phyloP scores from a whole-genome alignment of 2,329 filamentous ascomycete species.

The Cryphonectria nitschkei region DNA sequence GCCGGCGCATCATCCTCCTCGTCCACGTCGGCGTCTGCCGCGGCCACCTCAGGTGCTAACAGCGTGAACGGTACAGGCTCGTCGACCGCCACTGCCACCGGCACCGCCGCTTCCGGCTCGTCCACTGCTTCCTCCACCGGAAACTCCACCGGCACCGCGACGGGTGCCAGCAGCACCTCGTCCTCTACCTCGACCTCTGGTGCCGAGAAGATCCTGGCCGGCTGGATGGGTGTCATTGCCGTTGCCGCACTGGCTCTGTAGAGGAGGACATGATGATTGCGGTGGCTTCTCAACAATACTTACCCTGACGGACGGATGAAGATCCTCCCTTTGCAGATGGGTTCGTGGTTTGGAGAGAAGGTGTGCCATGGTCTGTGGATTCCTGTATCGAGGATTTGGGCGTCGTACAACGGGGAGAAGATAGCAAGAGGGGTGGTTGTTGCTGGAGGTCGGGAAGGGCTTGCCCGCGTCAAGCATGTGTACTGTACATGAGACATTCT shows the following conservation, averaged over 20 bases:
- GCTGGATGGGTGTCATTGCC: constrained; percentile 25
- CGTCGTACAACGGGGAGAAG: background rate
- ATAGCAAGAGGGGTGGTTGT: background rate
- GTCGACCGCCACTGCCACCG: constrained; percentile 19
- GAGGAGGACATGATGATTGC: background rate
- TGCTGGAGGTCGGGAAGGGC: background rate
- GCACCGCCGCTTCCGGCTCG: constrained; percentile 6
- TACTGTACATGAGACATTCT: background rate
- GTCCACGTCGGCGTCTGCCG: background rate
- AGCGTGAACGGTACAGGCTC: constrained; percentile 13
- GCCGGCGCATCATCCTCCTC: background rate
- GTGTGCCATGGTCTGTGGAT: background rate
- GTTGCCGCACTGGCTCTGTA: constrained; percentile 28
- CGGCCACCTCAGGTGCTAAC: constrained; percentile 10
- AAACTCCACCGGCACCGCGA: constrained; percentile 4
- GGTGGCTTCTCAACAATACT: background rate
- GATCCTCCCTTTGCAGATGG: too few species aligned
- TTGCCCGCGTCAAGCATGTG: background rate
- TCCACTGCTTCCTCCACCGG: constrained; percentile 5
- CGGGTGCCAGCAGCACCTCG: constrained; percentile 11
- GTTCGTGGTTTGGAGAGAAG: background rate
- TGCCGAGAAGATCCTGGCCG: constrained; percentile 26
- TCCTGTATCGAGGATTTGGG: background rate
- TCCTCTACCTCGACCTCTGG: constrained; percentile 19
- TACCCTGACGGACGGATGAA: background rate